phyloP scores from a whole-genome alignment of 371 early-diverging fungal genomes.

The Rhizopus sp. region DNA sequence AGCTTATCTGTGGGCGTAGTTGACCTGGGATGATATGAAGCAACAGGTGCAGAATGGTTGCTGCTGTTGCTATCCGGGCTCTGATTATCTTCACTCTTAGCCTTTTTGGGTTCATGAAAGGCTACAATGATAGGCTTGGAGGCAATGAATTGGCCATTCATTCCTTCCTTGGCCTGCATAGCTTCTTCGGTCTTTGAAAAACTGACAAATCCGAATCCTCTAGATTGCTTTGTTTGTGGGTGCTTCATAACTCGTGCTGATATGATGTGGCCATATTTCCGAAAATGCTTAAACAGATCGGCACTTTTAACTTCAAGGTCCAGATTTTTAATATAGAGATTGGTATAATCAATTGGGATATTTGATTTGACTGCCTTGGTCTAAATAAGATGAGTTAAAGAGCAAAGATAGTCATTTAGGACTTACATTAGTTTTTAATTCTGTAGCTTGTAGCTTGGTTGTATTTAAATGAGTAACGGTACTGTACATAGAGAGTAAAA shows the following conservation, averaged over 20 bases:
- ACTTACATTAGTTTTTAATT: neutral
- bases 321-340: constrained; percentile 56
- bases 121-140: constrained; percentile 33
- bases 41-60: constrained; percentile 19
- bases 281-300: constrained; percentile 40
- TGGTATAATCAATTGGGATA: constrained; percentile 47
- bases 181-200: constrained; percentile 41
- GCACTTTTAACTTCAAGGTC: constrained; percentile 44
- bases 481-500: constrained; percentile 3
- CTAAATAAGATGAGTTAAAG: too few relatives aligned
- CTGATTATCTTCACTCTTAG: constrained; percentile 1
- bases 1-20: too few relatives aligned
- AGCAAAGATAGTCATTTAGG: too few relatives aligned
- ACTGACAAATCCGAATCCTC: constrained; percentile 50
- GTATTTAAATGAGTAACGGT: constrained; percentile 22
- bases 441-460: constrained; percentile 12
- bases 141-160: constrained; percentile 33
- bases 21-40: too few relatives aligned
- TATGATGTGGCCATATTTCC: constrained; percentile 47
- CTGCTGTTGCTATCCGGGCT: constrained; percentile 17
- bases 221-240: constrained; percentile 39
- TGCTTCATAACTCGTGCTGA: constrained; percentile 51
- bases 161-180: constrained; percentile 31
- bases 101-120: constrained; percentile 45
- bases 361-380: too few relatives aligned